These are phyloP conservation scores for Marasmius oreades DNA, from an alignment of 1,284 basidiomycete species.

Conservation along the genomic window DNA sequence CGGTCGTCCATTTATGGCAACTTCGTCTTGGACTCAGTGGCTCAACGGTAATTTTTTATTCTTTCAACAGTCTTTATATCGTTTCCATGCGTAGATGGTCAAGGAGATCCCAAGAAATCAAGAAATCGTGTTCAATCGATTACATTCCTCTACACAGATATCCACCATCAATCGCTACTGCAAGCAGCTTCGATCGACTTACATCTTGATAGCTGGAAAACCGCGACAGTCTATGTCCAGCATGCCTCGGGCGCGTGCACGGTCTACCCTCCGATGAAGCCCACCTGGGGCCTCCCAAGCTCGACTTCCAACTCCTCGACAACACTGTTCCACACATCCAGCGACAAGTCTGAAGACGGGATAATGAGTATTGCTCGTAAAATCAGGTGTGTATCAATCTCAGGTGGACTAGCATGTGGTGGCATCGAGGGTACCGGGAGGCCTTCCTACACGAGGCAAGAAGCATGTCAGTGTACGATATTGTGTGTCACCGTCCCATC, in stretches of 20 bases:
- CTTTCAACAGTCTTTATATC: not conserved
- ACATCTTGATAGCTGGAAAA: not conserved
- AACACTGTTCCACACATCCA: slow-evolving; percentile 41
- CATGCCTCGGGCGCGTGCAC: no score
- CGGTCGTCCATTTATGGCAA: not conserved
- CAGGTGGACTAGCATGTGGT: slow-evolving; percentile 30
- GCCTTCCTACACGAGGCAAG: slow-evolving; percentile 24
- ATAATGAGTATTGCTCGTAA: slow-evolving; percentile 49
- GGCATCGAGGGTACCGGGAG: slow-evolving; percentile 36
- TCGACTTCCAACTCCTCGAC: slow-evolving; percentile 29
- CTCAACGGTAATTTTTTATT: not conserved
- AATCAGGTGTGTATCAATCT: slow-evolving; percentile 37
- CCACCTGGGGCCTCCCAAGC: slow-evolving; percentile 11
- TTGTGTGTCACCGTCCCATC: not conserved
- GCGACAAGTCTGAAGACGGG: slow-evolving; percentile 40
- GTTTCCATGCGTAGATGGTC: not conserved
- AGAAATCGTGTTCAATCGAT: not conserved
- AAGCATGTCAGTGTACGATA: slow-evolving; percentile 3
- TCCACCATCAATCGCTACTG: not conserved
- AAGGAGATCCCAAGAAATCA: not conserved
- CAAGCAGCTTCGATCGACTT: no score
- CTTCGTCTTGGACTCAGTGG: not conserved
- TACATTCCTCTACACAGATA: no score
- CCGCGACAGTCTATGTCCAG: no score
- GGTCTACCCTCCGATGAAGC: slow-evolving; percentile 15